A percentile compares a stretch with the other conserved stretches of the same genome.
phyloP scores from a whole-genome alignment of 805 yeast genomes.

The Candida insectorum region DNA sequence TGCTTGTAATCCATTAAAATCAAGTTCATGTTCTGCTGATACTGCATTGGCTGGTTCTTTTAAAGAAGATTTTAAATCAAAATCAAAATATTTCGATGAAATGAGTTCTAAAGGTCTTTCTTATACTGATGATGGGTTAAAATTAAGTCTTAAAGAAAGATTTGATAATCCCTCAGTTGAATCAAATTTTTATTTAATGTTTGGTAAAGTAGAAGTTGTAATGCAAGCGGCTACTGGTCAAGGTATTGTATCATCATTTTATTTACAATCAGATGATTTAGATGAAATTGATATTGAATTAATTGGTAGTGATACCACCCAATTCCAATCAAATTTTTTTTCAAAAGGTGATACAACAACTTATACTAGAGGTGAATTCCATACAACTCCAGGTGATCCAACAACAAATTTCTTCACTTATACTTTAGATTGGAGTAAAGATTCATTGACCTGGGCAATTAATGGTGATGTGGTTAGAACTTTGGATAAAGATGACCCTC shows the following conservation, averaged over 20 bases:
- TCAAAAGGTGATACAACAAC: conserved; percentile 76
- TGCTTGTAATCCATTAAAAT: conserved; percentile 28
- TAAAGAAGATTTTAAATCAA: conserved; percentile 22
- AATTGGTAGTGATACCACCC: conserved; percentile 73
- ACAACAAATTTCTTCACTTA: conserved; percentile 66
- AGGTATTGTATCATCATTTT: conserved; percentile 80
- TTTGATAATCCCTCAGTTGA: conserved; percentile 76
- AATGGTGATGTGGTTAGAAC: conserved; percentile 72
- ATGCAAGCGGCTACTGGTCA: conserved; percentile 71
- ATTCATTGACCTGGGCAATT: conserved; percentile 61
- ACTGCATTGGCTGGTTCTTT: conserved; percentile 28
- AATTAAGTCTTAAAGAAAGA: conserved; percentile 55
- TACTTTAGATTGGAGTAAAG: conserved; percentile 80
- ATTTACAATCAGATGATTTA: conserved; percentile 75
- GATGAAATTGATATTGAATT: conserved; percentile 91
- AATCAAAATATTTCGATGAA: conserved; percentile 19
- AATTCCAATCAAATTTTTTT: conserved; percentile 77
- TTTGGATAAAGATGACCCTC: conserved; percentile 45
- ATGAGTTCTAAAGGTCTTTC: conserved; percentile 20
- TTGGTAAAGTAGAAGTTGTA: conserved; percentile 74
- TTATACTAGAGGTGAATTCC: conserved; percentile 78
- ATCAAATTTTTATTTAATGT: conserved; percentile 84
- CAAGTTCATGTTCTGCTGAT: conserved; percentile 23
- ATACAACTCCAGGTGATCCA: conserved; percentile 52
- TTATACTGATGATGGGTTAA: conserved; percentile 55